Conservation (phyloP, 1,139 yeast species). For the Wickerhamomyces sp. region DNA sequence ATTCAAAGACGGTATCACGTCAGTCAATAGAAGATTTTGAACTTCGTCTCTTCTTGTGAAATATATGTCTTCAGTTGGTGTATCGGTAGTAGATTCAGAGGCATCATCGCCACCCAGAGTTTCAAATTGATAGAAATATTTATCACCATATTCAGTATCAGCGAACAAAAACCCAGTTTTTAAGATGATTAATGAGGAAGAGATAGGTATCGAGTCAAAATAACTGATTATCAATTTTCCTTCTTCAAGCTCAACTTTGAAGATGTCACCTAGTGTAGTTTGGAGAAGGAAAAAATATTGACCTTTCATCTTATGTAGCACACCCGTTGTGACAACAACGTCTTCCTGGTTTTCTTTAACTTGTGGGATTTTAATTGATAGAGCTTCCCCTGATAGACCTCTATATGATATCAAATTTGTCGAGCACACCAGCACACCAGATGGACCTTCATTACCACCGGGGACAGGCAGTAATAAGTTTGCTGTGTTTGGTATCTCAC, state of each 20-base stretch:
- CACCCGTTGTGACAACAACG: conserved; percentile 47
- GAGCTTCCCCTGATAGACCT: conserved; percentile 30
- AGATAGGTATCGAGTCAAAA: conserved; percentile 70
- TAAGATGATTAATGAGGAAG: conserved; percentile 52
- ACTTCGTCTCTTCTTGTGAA: conserved; percentile 33
- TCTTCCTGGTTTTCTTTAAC: conserved; percentile 28
- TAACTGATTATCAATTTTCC: conserved; percentile 41
- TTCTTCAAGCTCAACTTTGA: conserved; percentile 53
- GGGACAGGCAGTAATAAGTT: conserved; percentile 41
- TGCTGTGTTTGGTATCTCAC: conserved; percentile 35
- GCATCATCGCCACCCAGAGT: conserved; percentile 56
- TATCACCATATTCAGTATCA: conserved; percentile 58
- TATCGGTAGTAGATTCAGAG: conserved; percentile 27
- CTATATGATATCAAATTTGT: conserved; percentile 41
- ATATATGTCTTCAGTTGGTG: conserved; percentile 24
- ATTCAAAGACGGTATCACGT: conserved; percentile 45
- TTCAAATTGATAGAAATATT: conserved; percentile 69
- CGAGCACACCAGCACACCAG: conserved; percentile 53
- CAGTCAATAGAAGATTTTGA: conserved; percentile 57
- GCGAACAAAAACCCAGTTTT: conserved; percentile 75
- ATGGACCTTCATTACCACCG: conserved; percentile 53
- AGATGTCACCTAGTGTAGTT: conserved; percentile 69
- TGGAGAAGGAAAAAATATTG: conserved; percentile 73
- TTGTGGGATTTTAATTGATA: conserved; percentile 48
- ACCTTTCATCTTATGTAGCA: conserved; percentile 56